Evolutionary conservation across 1,139 yeast species (phyloP).

Genomic region (Kodamaea alishanica): DNA sequence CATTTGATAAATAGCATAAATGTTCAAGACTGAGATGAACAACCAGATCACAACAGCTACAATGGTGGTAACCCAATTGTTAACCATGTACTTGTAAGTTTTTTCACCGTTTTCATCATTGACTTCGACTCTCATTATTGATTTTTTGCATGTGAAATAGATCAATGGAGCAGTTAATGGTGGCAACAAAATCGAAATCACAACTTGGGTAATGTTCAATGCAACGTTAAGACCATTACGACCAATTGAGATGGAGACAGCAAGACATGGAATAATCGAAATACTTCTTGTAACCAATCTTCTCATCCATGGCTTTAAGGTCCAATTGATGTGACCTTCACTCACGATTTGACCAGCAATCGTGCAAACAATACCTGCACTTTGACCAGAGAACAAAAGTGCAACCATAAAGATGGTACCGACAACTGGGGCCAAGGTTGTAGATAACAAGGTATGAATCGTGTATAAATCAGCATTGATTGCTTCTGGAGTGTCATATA

Average conservation of each 20-base stretch:
- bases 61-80: constrained; percentile 54
- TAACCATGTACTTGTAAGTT: constrained; percentile 50
- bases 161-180: constrained; percentile 74
- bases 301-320: constrained; percentile 63
- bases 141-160: constrained; percentile 60
- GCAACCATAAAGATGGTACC: constrained; percentile 74
- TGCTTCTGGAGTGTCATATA: constrained; percentile 58
- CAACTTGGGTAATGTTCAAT: constrained; percentile 72
- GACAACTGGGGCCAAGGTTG: constrained; percentile 62
- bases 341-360: constrained; percentile 79
- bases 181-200: constrained; percentile 65
- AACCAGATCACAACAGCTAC: constrained; percentile 56
- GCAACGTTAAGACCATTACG: constrained; percentile 67
- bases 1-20: constrained; percentile 66
- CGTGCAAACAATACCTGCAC: constrained; percentile 81
- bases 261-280: constrained; percentile 68
- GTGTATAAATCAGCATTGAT: constrained; percentile 70
- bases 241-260: constrained; percentile 62
- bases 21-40: constrained; percentile 59
- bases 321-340: constrained; percentile 77
- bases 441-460: constrained; percentile 61
- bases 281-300: constrained; percentile 67
- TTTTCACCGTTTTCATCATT: constrained; percentile 14
- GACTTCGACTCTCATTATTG: constrained; percentile 53
- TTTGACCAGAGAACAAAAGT: constrained; percentile 70